Percentiles rank a stretch among this genome's conserved stretches.
phyloP scores from a whole-genome alignment of 805 yeast species.

The Yarrowia bubula region DNA sequence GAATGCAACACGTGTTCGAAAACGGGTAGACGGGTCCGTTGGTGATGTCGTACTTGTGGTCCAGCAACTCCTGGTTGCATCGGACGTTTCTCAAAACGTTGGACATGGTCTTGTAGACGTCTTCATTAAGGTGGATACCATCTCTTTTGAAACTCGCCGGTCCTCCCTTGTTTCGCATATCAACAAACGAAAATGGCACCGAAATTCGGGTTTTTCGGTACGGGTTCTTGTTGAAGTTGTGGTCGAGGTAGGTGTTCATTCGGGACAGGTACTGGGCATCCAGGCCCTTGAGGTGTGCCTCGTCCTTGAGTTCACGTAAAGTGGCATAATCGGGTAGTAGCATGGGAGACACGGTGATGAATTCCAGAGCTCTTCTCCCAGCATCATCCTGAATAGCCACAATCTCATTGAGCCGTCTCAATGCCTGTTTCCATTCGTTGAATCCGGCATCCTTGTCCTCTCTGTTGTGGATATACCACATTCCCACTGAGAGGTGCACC shows the following conservation, averaged over 20 bases:
- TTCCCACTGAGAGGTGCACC: slow-evolving; percentile 13
- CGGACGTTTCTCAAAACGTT: slow-evolving; percentile 31
- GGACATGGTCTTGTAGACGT: slow-evolving; percentile 31
- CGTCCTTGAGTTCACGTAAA: background rate
- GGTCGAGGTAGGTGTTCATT: slow-evolving; percentile 15
- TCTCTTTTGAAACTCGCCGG: slow-evolving; percentile 27
- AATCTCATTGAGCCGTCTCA: slow-evolving; percentile 19
- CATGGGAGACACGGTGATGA: slow-evolving; percentile 31
- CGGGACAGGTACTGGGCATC: background rate
- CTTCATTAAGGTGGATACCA: slow-evolving; percentile 31
- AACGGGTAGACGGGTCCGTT: slow-evolving; percentile 29
- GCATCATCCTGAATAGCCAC: slow-evolving; percentile 1
- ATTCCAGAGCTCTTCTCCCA: slow-evolving; percentile 27
- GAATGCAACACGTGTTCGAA: slow-evolving; percentile 33
- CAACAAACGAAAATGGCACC: slow-evolving; percentile 31
- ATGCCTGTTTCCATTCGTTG: slow-evolving; percentile 15
- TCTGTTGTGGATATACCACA: slow-evolving; percentile 30
- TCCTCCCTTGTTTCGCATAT: slow-evolving; percentile 28
- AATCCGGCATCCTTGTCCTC: slow-evolving; percentile 29
- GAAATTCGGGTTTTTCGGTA: slow-evolving; percentile 29
- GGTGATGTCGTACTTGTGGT: background rate
- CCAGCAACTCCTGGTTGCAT: slow-evolving; percentile 32
- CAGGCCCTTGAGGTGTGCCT: background rate
- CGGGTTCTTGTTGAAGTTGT: slow-evolving; percentile 25
- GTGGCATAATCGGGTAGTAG: background rate